Evolutionary conservation across 2,329 filamentous ascomycete species (phyloP), one percentile per base, ranked within the genome.

Genomic region (Aspergillus neoniger): DNA sequence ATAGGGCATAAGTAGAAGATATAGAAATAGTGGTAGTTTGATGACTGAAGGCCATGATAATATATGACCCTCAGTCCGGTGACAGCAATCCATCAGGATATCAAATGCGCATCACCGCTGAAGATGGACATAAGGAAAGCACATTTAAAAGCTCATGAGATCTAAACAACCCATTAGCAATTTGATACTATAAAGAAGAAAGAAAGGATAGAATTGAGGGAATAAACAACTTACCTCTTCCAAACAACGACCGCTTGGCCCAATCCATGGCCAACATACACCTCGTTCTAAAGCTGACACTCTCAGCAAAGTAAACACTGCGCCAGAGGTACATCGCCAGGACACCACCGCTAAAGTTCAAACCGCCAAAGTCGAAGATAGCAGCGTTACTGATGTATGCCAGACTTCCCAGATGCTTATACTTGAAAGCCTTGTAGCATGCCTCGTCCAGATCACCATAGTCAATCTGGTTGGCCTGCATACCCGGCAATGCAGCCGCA

Each of bases 311-410:
- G 79, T 99, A 99, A 14, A 97, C 89, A 65, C 91, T 93, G 63
- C 95, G 83, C 95, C 95, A 99, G 36, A 96, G 86, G 76, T 99
- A 99, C 52, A 98, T 94, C 0, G 93, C 95, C 83, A 96, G 85
- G 49, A 99, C 77, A 0, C 95, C 95, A 54, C 95, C 95, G 1
- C 87, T 87, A 59, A 95, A 79, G 68, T 84, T 93, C 81, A 89
- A 85, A 0, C 92, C 93, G 47, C 88, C 86, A 57, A 95, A 86
- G 74, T 99, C 95, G 70, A 99, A 99, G 43, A 99, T 88, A 4
- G 95, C 95, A 7, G 92, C 93, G 75, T 99, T 99, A 48, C 96
- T 96, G 67, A 99, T 88, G 71, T 99, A 99, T 5, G 96, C 95
- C 69, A 99, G 79, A 67, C 88, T 95, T 21, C 96, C 95, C 21